Evolutionary conservation across 2,329 filamentous ascomycete species (phyloP), one percentile per base, ranked within the genome.

Genomic region (Aspergillus pseudoterreus): DNA sequence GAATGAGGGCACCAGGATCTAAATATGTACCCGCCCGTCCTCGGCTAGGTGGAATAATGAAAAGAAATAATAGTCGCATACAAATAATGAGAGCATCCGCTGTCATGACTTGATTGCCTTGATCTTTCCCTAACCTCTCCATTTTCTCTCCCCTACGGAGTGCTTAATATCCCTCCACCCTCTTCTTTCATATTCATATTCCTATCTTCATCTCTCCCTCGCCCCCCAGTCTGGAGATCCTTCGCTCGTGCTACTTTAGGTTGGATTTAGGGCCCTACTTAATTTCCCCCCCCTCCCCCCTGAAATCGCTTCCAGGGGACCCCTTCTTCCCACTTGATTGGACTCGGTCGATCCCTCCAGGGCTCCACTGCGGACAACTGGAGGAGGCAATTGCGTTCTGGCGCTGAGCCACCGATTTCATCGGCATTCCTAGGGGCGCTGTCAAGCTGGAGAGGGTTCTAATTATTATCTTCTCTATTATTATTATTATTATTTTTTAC

Each of bases 291-390:
- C 19, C 19, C 19, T 19, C 19, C 49, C 54, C 57, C 54, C 52
- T 54, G 56, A 59, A 50, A 45, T 50, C 53, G 47, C 49, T 53
- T 47, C 35, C 43, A 56, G 27, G 39, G 47, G 43, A 42, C 54
- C 55, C 49, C 49, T 52, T 50, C 41, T 45, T 54, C 47, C 19
- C 52, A 51, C 54, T 49, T 62, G 59, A 61, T 61, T 61, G 57
- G 57, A 57, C 45, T 57, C 52, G 55, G 59, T 58, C 60, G 59
- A 62, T 62, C 58, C 53, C 58, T 54, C 53, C 54, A 50, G 51
- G 15, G 52, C 57, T 62, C 59, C 56, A 56, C 53, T 51, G 55
- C 19, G 11, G 53, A 60, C 55, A 56, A 55, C 58, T 46, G 33
- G 52, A 53, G 55, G 58, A 53, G 55, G 58, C 55, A 57, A 58